Evolutionary conservation across 2,329 filamentous ascomycete genomes (phyloP), one percentile per base, ranked within the genome.

Genomic region (Colletotrichum zoysiae): DNA sequence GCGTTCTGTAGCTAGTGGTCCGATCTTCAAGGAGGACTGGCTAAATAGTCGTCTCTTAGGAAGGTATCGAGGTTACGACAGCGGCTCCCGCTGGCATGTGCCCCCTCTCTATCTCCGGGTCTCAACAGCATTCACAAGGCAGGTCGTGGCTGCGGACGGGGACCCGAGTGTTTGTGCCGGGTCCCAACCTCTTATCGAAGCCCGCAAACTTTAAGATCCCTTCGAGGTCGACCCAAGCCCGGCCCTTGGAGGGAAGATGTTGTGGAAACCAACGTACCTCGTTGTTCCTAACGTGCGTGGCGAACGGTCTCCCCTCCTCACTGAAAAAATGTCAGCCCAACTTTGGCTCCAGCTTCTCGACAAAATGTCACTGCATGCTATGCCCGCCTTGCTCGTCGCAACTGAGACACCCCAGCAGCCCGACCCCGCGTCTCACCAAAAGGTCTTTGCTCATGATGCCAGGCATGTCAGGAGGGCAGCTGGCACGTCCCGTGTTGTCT

Each of bases 331-430:
- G 55, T 33, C 9, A 38, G 35, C 30, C 30, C 30, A 38, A 38
- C 35, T 35, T 56, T 16, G 20, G 20, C 53, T 5, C 5, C n/a
- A 18, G n/a, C n/a, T 40, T 26, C 18, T 30, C 33, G 55, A 57
- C 35, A 42, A 40, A 42, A 2, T 57, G 55, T 57, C 55, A 26
- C 55, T n/a, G 51, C 9, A 35, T 57, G 16, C 35, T n/a, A 5
- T 5, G 11, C 11, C 33, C 20, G 3, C 55, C 59, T 35, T 20
- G 38, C 40, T 23, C 59, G 14, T 42, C n/a, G 35, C 61, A 30
- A 11, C 61, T 56, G 50, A 64, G 61, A 64, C 61, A 53, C 61
- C 38, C 38, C 61, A 64, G 55, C 61, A 64, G 44, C 42, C 50
- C 50, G 1, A 64, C 61, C 61, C 61, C 61, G 50, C 61, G 50